These are phyloP conservation scores for Nicotiana rustica DNA, from an alignment of 305 asterid species.

Conservation along the genomic window DNA sequence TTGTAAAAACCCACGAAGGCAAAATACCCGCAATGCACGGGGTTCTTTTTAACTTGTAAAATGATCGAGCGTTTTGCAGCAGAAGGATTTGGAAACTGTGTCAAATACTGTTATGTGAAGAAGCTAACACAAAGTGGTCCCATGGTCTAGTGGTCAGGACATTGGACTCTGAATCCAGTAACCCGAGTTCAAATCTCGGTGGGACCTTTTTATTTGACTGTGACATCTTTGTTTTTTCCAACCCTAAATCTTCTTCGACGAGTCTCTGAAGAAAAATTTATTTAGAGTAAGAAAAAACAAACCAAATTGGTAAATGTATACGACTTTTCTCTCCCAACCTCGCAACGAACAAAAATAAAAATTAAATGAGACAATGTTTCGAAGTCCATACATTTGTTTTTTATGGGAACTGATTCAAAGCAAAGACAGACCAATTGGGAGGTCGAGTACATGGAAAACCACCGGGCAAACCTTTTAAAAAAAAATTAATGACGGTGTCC, in stretches of 20 bases:
- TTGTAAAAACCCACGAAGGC: too few species aligned
- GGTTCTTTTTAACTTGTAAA: not conserved
- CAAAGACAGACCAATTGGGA: not conserved
- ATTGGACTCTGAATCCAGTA: conserved; percentile 52
- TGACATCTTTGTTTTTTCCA: not conserved
- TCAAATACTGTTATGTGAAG: too few species aligned
- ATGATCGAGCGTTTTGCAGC: not conserved
- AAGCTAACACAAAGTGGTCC: conserved; percentile 6
- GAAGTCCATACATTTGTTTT: not conserved
- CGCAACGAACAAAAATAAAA: not conserved
- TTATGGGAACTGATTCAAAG: not conserved
- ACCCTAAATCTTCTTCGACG: not conserved
- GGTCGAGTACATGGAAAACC: not conserved
- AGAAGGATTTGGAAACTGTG: too few species aligned
- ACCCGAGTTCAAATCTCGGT: conserved; percentile 51
- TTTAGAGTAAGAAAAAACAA: not conserved
- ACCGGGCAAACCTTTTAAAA: not conserved
- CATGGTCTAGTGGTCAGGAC: conserved; percentile 53
- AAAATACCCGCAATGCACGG: too few species aligned
- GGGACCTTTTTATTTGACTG: conserved; percentile 37
- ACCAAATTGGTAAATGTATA: not conserved
- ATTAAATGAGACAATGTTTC: not conserved
- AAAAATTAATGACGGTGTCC: too few species aligned
- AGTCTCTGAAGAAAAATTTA: not conserved
- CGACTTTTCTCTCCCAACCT: conserved; percentile 4